Evolutionary conservation across 225 moss, liverwort and hornwort species (phyloP), one percentile per base, ranked within the genome.

Genomic region (Physcomitrellopsis africana): DNA sequence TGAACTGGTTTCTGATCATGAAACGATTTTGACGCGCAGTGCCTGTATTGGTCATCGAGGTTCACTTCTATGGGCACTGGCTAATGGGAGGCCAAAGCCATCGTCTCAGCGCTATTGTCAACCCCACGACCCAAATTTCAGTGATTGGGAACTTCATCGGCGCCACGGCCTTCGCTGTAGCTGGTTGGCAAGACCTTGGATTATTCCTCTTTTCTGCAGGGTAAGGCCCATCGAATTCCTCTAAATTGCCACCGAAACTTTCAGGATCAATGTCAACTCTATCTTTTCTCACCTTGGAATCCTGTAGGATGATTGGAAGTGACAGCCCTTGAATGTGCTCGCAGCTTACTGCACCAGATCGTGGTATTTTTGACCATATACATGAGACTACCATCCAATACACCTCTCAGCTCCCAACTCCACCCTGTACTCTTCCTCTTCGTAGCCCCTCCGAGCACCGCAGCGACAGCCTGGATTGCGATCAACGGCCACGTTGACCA

Each of bases 1-100:
- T 45, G 41, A 11, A 9, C 22, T 14, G 2, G 27, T 32, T 52
- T 3, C 73, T 73, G 59, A 58, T 11, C 10, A 9, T 42, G 20
- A 8, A 11, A 29, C 26, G 43, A 26, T 14, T 19, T 43, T 45
- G 60, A 7, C 15, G 0, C 55, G 76, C 72, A 87, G 88, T 73
- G 10, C 86, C 83, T 0, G 76, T 89, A 1, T 13, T 86, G 47
- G 24, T 83, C 12, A 67, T 86, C 15, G 86, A 89, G 81, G 61
- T 89, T 14, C 81, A 83, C 60, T 82, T 86, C 62, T 89, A 89
- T 61, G 86, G 86, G 13, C 84, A 83, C 45, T 89, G 89, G 89
- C 68, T 89, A 1, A 77, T 86, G 81, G 84, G 82, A 3, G 86
- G 86, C 14, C 72, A 60, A 5, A 80, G 78, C 72, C 78, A 80